A percentile compares a stretch with the other conserved stretches of the same genome.
These are phyloP conservation scores for Quercus phellos DNA, from an alignment of 331 rosid species.

Conservation along the genomic window DNA sequence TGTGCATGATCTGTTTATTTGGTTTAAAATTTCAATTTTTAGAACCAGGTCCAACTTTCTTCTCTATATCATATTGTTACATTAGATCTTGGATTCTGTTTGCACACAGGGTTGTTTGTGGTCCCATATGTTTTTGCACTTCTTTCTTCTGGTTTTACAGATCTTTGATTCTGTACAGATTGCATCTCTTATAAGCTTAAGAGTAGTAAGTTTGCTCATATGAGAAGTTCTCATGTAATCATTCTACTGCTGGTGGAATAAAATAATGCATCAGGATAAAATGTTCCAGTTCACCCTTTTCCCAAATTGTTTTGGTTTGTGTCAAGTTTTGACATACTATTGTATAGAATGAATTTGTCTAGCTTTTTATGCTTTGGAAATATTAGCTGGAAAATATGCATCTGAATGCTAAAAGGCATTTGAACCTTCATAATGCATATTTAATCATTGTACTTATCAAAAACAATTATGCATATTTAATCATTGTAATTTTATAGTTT, in stretches of 20 bases:
- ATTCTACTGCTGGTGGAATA: background rate
- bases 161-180: background rate
- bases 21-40: background rate
- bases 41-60: background rate
- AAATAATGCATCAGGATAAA: background rate
- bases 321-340: background rate
- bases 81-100: background rate
- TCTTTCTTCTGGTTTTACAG: no score
- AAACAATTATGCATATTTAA: no score
- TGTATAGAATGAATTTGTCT: background rate
- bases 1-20: slow-evolving; percentile 8
- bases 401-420: background rate
- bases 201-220: background rate
- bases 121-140: no score
- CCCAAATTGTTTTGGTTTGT: background rate
- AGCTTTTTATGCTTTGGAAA: background rate
- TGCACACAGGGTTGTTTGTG: background rate
- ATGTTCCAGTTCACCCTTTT: background rate
- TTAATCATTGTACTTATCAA: no score
- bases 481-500: no score
- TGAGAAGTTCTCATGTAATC: background rate
- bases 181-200: slow-evolving; percentile 5
- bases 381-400: background rate
- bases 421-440: background rate
- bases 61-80: background rate